These are phyloP conservation scores for Anastatica hierochuntica DNA, from an alignment of 345 rosid genomes.

Conservation along the genomic window DNA sequence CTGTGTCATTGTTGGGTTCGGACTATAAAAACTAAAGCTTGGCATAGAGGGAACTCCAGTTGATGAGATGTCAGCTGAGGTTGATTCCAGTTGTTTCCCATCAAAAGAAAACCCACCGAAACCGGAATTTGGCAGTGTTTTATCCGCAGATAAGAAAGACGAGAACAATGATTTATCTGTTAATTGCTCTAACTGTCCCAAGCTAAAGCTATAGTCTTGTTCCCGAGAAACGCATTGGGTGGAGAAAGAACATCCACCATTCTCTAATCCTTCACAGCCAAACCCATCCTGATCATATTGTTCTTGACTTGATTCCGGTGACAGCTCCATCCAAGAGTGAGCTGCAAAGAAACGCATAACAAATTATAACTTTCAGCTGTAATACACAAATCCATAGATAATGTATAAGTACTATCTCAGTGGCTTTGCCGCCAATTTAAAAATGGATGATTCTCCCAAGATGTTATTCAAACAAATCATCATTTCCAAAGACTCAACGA, in stretches of 20 bases:
- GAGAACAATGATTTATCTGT: constrained; percentile 48
- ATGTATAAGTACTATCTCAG: too few species aligned
- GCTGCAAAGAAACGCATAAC: constrained; percentile 24
- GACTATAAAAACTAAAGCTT: constrained; percentile 58
- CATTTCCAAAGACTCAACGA: not conserved
- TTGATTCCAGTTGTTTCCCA: constrained; percentile 31
- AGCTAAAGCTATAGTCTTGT: constrained; percentile 55
- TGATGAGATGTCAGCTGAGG: constrained; percentile 21
- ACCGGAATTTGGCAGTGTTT: constrained; percentile 8
- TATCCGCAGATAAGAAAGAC: constrained; percentile 31
- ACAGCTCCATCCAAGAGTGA: constrained; percentile 64
- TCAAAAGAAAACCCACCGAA: constrained; percentile 51
- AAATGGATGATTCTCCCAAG: too few species aligned
- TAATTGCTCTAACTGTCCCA: constrained; percentile 24
- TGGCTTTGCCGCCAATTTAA: too few species aligned
- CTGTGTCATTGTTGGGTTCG: constrained; percentile 16
- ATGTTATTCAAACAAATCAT: not conserved
- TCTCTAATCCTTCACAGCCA: constrained; percentile 30
- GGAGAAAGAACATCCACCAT: constrained; percentile 36
- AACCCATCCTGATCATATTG: constrained; percentile 24
- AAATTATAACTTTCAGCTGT: too few species aligned
- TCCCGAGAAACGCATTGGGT: constrained; percentile 26
- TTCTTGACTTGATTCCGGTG: constrained; percentile 29
- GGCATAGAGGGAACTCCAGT: constrained; percentile 50
- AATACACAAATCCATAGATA: too few species aligned